Evolutionary conservation across 2,329 filamentous ascomycete genomes (phyloP), one percentile per base, ranked within the genome.

Genomic region (Diaporthe vexans): DNA sequence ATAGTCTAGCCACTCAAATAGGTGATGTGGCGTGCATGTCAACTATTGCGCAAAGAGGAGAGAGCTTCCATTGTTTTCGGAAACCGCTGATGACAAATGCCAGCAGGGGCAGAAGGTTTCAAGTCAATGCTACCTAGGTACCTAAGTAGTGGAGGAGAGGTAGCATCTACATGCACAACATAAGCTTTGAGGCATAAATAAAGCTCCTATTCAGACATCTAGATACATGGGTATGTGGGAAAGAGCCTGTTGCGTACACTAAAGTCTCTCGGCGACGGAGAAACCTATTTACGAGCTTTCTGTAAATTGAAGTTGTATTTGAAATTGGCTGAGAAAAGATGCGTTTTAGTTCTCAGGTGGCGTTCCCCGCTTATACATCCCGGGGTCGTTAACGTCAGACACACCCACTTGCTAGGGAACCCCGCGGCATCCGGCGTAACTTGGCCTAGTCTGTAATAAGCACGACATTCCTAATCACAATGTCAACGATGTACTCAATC

Each of bases 401-500:
- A 51, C 58, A n/a, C 37, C 37, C 37, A 21, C 35, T 7, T 63
- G 61, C 33, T 67, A 1, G n/a, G 4, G 37, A 19, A 35, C 46
- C 61, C 46, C 46, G 29, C 46, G 19, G 61, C 46, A 13, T 8
- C 26, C 29, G 61, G 46, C 52, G 61, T 46, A 67, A 67, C 29
- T 26, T 51, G 13, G 21, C 24, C 29, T 15, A 21, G 46, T 24
- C 0, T n/a, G 7, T 67, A 8, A n/a, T 67, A 8, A n/a, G 33
- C 46, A 40, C 15, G 51, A 33, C 33, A 67, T 67, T 67, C 46
- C 46, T 67, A 52, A 67, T 67, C 46, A 67, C 29, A 67, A 33
- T 37, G 46, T 67, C 63, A 52, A 67, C 11, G 21, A 11, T 67
- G 11, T 5, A 35, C 9, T 24, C 8, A 35, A 19, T 67, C 46